A percentile compares a stretch with the other conserved stretches of the same genome.
Conservation (phyloP, 2,329 filamentous ascomycete genomes). For the Lecanicillium sp. region DNA sequence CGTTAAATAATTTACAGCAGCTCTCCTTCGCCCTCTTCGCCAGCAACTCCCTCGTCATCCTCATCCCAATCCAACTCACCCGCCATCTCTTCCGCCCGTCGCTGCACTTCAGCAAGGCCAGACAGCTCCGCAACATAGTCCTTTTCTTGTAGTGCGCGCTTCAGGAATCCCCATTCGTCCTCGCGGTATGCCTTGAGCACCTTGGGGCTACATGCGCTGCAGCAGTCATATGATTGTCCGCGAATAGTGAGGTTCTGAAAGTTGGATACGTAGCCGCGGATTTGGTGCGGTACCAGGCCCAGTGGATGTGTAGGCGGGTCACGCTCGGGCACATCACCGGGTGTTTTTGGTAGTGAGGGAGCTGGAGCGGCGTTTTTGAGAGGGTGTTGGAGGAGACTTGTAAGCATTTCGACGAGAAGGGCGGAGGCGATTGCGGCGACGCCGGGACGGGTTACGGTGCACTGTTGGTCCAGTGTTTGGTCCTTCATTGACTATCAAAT, state of each 20-base stretch:
- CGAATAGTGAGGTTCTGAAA: conserved; percentile 68
- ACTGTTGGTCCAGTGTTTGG: conserved; percentile 93
- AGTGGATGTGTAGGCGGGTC: conserved; percentile 52
- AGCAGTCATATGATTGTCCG: conserved; percentile 70
- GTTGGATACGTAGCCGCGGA: conserved; percentile 66
- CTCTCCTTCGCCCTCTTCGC: conserved; percentile 47
- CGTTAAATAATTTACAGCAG: conserved; percentile 32
- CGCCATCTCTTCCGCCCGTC: conserved; percentile 43
- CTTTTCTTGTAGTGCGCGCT: conserved; percentile 63
- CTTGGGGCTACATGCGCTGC: conserved; percentile 68
- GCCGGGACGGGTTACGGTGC: conserved; percentile 90
- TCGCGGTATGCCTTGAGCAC: conserved; percentile 59
- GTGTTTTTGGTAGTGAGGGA: conserved; percentile 33
- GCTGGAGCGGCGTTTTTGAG: conserved; percentile 54
- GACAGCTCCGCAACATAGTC: conserved; percentile 73
- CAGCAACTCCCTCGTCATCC: conserved; percentile 40
- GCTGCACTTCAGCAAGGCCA: conserved; percentile 64
- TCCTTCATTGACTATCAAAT: conserved; percentile 75
- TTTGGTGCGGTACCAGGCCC: conserved; percentile 69
- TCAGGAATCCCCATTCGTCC: conserved; percentile 70
- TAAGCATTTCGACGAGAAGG: conserved; percentile 80
- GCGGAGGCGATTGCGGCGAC: conserved; percentile 89
- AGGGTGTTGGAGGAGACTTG: conserved; percentile 82
- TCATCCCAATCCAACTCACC: conserved; percentile 53
- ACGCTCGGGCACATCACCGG: conserved; percentile 37